Percentiles rank a stretch among this genome's conserved stretches.
These are phyloP conservation scores for Talaromyces stipitatus DNA, from an alignment of 495 filamentous ascomycete species.

Conservation along the genomic window DNA sequence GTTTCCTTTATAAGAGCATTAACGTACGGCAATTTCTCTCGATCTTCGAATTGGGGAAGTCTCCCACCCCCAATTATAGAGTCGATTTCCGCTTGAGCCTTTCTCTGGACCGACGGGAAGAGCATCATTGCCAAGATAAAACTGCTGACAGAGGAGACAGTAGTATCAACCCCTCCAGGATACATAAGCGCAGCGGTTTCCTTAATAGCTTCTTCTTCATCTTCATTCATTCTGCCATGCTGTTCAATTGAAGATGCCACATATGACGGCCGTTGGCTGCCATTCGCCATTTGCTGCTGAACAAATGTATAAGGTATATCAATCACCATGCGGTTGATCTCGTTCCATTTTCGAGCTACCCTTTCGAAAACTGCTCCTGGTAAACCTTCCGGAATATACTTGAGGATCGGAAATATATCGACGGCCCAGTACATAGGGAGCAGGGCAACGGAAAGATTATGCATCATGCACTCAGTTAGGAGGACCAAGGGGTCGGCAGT, in stretches of 20 bases:
- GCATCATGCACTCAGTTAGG: constrained; percentile 25
- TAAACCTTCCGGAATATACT: constrained; percentile 34
- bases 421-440: constrained; percentile 33
- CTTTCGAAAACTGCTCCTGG: constrained; percentile 39
- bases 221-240: not conserved
- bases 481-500: constrained; percentile 32
- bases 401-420: constrained; percentile 26
- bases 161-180: constrained; percentile 53
- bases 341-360: constrained; percentile 21
- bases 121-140: constrained; percentile 38
- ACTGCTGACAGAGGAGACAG: constrained; percentile 22
- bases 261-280: constrained; percentile 27
- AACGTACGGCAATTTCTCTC: constrained; percentile 32
- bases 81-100: constrained; percentile 50
- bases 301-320: constrained; percentile 37
- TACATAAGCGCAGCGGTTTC: constrained; percentile 46
- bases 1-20: constrained; percentile 37
- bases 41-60: constrained; percentile 27
- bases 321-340: constrained; percentile 12
- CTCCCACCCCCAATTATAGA: constrained; percentile 30
- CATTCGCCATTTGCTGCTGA: constrained; percentile 31
- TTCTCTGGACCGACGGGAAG: constrained; percentile 35
- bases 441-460: constrained; percentile 25
- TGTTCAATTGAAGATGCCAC: constrained; percentile 23
- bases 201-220: constrained; percentile 24